phyloP scores from a whole-genome alignment of 768 basidiomycete genomes.

The Sarcomyxa edulis region DNA sequence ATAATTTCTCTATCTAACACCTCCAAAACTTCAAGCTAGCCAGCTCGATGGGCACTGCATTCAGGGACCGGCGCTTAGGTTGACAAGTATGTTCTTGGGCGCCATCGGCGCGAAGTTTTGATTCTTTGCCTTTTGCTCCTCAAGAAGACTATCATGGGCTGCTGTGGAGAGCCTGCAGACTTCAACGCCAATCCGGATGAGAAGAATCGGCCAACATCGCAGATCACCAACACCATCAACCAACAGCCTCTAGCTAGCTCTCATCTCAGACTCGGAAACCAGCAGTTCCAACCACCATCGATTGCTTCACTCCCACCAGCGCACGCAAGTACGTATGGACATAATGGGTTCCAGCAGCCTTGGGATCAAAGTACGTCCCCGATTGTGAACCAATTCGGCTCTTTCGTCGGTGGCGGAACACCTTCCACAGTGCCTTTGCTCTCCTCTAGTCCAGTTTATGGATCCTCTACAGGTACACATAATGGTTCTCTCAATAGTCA shows the following conservation, averaged over 20 bases:
- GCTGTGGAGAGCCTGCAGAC: constrained; percentile 52
- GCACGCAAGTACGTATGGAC: constrained; percentile 15
- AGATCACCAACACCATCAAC: constrained; percentile 28
- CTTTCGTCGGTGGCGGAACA: constrained; percentile 11
- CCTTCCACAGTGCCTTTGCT: constrained; percentile 11
- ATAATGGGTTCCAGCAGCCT: constrained; percentile 20
- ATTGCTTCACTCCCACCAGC: constrained; percentile 42
- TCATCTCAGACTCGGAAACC: constrained; percentile 32
- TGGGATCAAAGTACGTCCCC: constrained; percentile 35
- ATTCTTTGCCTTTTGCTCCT: constrained; percentile 4
- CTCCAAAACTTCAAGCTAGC: too few relatives aligned
- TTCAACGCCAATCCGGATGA: constrained; percentile 21
- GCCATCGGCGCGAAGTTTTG: constrained; percentile 5
- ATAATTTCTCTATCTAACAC: too few relatives aligned
- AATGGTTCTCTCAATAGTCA: constrained; percentile 23
- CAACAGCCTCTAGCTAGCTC: constrained; percentile 54
- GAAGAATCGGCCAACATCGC: constrained; percentile 8
- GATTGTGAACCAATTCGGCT: constrained; percentile 21
- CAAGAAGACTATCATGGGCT: constrained; percentile 50
- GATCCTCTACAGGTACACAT: constrained; percentile 14
- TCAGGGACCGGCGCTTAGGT: not conserved
- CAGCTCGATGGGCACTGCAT: too few relatives aligned
- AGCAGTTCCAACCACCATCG: constrained; percentile 30
- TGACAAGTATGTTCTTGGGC: not conserved
- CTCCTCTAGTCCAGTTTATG: constrained; percentile 10